Base-by-base conservation (phyloP, 306 rosid genomes). In the Cucurbita maxima region DNA sequence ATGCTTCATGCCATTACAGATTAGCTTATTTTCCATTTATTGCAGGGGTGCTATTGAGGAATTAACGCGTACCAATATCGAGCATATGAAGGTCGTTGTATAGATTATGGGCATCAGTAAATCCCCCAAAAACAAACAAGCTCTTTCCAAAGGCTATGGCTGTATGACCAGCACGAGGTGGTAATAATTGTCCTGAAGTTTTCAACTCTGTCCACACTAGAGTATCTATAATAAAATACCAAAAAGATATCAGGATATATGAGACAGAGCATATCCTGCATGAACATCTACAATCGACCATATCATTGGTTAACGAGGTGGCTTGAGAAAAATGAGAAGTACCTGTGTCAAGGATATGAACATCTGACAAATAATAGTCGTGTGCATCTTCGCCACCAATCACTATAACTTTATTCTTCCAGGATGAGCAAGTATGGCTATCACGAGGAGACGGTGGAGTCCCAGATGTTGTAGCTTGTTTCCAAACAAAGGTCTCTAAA, bases 331-430 rank as follows among this genome's bases (percentile, higher is more conserved):
- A 68, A 68, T 12, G 22, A 59, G 41, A 58, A 76, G 77, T 58
- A 89, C 99, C 99, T 78, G 96, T 84, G 78, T 95, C 99, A 62
- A 95, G 97, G 77, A 95, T 86, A 84, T 95, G 99, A 76, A 91
- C 97, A 18, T 95, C 99, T 30, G 97, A 87, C 81, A 95, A 80
- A 79, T 95, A 95, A 79, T 86, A 95, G 79, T 89, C 96, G 53
- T 88, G 87, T 0, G 77, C 84, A 82, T 95, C 99, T 91, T 95
- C 96, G 13, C 99, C 99, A 55, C 96, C 99, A 55, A 95, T 77
- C 77, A 95, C 96, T 58, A 95, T 84, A 74, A 89, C 47, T 78
- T 86, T 91, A 84, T 89, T 95, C 84, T 84, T 88, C 95, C 96
- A 95, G 53, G 97, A 83, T 38, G 99, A 91, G 84, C 96, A 95